Conservation (phyloP, 176 grass and related monocot genomes). For the Lolium multiflorum region DNA sequence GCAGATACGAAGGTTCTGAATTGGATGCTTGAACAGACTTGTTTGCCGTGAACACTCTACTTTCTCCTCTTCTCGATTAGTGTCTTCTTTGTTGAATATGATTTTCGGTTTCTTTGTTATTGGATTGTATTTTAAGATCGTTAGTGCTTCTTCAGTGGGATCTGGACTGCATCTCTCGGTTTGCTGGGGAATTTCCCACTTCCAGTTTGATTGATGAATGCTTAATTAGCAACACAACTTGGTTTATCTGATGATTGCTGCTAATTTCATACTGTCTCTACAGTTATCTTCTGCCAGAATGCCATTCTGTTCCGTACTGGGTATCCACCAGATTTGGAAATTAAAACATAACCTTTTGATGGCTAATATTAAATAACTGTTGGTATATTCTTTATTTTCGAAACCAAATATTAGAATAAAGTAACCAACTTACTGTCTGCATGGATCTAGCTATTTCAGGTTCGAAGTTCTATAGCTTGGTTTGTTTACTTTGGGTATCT, state of each 20-base stretch:
- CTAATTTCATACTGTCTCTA: not conserved
- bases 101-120: not conserved
- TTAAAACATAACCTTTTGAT: not conserved
- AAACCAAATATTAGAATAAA: not conserved
- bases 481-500: not conserved
- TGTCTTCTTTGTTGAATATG: not conserved
- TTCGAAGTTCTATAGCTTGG: not conserved
- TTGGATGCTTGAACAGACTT: not conserved
- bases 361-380: not conserved
- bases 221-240: conserved; percentile 7
- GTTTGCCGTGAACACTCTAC: not conserved
- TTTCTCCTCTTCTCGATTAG: not conserved
- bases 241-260: not conserved
- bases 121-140: not conserved
- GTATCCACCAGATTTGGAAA: not conserved
- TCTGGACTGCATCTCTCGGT: not conserved
- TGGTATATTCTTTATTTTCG: not conserved
- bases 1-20: not conserved
- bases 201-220: not conserved
- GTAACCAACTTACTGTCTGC: not conserved
- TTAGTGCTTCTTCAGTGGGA: not conserved
- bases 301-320: not conserved
- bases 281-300: not conserved
- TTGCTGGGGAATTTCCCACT: not conserved
- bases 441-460: not conserved